Evolutionary conservation across 805 yeast species (phyloP).

Genomic region (Lipomyces chichibuensis): DNA sequence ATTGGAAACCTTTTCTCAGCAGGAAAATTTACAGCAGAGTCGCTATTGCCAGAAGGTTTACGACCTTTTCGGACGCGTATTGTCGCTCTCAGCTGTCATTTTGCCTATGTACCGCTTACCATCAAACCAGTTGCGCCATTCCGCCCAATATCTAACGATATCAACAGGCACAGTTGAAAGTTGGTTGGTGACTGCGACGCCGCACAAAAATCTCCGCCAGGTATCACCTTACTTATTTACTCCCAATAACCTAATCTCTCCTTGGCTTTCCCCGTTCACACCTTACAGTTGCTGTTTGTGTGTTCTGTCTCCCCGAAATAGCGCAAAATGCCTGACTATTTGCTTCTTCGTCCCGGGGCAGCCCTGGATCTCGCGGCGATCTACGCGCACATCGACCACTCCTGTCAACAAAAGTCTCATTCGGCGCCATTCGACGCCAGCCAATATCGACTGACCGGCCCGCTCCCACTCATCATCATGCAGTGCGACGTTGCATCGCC

Average conservation of each 20-base stretch:
- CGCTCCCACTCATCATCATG: constrained; percentile 4
- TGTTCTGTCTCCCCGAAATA: not conserved
- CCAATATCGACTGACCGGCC: not conserved
- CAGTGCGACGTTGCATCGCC: not conserved
- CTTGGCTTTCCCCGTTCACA: not conserved
- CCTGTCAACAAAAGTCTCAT: not conserved
- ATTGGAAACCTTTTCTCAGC: too few species aligned
- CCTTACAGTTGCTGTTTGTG: too few species aligned
- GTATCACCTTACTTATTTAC: too few species aligned
- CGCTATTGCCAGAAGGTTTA: too few species aligned
- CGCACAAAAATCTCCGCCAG: not conserved
- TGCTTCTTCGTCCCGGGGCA: constrained; percentile 2
- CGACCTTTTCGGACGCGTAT: too few species aligned
- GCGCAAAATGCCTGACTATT: not conserved
- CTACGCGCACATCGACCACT: constrained; percentile 3
- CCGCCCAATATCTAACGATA: too few species aligned
- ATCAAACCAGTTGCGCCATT: too few species aligned
- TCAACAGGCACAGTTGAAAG: too few species aligned
- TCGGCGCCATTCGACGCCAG: not conserved
- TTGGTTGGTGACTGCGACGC: not conserved
- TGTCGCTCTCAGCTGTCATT: too few species aligned
- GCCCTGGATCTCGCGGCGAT: constrained; percentile 6
- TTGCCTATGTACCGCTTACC: too few species aligned
- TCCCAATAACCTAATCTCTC: not conserved
- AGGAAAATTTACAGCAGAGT: too few species aligned